Evolutionary conservation across 1,284 basidiomycete genomes (phyloP).

Genomic region (Coniferiporia sulphurascens): DNA sequence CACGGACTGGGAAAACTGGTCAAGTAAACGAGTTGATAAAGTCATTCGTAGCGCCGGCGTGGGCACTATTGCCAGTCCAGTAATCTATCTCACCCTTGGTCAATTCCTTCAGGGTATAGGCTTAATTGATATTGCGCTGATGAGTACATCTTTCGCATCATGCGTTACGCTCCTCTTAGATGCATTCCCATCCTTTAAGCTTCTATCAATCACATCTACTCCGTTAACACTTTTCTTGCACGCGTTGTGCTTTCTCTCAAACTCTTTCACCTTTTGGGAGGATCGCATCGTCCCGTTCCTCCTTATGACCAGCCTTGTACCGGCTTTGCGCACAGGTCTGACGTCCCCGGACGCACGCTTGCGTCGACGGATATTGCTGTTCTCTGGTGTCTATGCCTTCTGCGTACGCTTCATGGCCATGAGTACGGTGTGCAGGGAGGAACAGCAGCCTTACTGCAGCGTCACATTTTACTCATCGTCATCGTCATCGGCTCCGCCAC

Average conservation of each 20-base stretch:
- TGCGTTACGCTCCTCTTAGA: slow-evolving; percentile 29
- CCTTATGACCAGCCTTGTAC: slow-evolving; percentile 56
- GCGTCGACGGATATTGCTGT: slow-evolving; percentile 71
- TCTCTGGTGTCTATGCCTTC: slow-evolving; percentile 62
- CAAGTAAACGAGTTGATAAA: slow-evolving; percentile 28
- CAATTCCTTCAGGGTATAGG: not conserved
- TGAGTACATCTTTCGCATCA: slow-evolving; percentile 26
- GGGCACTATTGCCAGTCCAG: slow-evolving; percentile 41
- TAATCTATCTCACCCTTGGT: slow-evolving; percentile 30
- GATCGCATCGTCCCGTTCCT: slow-evolving; percentile 80
- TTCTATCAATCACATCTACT: slow-evolving; percentile 30
- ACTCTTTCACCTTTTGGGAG: slow-evolving; percentile 97
- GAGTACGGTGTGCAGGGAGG: slow-evolving; percentile 89
- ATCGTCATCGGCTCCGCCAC: slow-evolving; percentile 58
- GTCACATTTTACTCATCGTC: slow-evolving; percentile 84
- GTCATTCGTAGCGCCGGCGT: slow-evolving; percentile 34
- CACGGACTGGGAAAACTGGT: slow-evolving; percentile 40
- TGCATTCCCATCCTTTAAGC: slow-evolving; percentile 27
- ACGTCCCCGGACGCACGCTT: slow-evolving; percentile 64
- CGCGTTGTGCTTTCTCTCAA: slow-evolving; percentile 74
- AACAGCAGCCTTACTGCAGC: slow-evolving; percentile 84
- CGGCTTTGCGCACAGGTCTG: slow-evolving; percentile 55
- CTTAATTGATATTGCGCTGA: slow-evolving; percentile 4
- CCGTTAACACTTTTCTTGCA: slow-evolving; percentile 62
- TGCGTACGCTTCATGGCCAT: slow-evolving; percentile 70